Base-by-base conservation (phyloP, 2,329 filamentous ascomycete species). In the Ceratocystis eucalypticola region DNA sequence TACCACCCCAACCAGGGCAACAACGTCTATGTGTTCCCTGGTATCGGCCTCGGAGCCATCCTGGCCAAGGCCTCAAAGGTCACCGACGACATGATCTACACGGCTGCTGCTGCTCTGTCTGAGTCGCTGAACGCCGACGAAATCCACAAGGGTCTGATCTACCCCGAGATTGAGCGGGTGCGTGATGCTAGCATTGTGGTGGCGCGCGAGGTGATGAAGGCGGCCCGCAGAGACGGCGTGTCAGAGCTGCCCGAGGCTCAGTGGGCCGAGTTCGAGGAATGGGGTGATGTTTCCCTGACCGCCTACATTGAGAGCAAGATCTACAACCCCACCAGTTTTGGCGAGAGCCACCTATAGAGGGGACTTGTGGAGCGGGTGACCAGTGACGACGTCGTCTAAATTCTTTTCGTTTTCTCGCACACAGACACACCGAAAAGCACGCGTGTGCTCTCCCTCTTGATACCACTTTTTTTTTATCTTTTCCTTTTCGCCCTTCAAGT, bases 11-110 rank as follows among this genome's bases (percentile, higher is more conserved):
- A 89, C 77, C 88, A 91, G 79, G 92, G 93, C 70, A 92, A 92
- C 82, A 87, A 87, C 72, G 84, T 87, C 80, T 96, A 96, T 75
- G 89, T 99, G 69, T 99, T 99, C 86, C 94, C 94, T 0, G 94
- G 93, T 73, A 88, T 97, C 68, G 94, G 94, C 67, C 85, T 97
- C 37, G 94, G 92, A 69, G 89, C 93, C 70, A 96, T 97, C 74
- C 84, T 97, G 62, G 87, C 88, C 78, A 95, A 96, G 80, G 84
- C 91, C 12, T 86, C 89, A 70, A 86, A 86, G 71, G 82, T 97
- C 71, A 97, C 93, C 4, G 90, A 96, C 75, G 85, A 88, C 76
- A 99, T 99, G 94, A 91, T 99, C 73, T 97, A 97, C 79, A 91
- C 89, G 62, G 93, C 92, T 41, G 94, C 91, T 33, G 87, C 88